A percentile compares a stretch with the other conserved stretches of the same genome.
phyloP scores from a whole-genome alignment of 176 grass and related monocot species.

The Pontederia crassipes region DNA sequence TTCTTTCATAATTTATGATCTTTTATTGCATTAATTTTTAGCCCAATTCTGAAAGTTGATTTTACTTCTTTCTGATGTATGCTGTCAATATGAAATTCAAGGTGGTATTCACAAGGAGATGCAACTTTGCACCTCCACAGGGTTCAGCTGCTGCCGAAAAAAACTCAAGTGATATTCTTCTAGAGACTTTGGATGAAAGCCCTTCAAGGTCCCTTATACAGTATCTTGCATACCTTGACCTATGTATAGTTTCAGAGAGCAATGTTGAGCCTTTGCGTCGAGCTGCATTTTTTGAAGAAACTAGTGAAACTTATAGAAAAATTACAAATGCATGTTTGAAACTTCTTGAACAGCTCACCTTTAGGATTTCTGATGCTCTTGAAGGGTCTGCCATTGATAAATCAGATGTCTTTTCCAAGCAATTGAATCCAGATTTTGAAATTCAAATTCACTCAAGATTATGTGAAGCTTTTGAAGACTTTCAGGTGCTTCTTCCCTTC shows the following conservation, averaged over 20 bases:
- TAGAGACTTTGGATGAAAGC: constrained; percentile 75
- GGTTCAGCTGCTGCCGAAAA: constrained; percentile 74
- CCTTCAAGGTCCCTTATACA: constrained; percentile 55
- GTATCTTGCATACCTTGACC: constrained; percentile 88
- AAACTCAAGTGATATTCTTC: constrained; percentile 71
- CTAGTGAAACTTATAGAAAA: constrained; percentile 83
- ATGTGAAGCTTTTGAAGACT: constrained; percentile 66
- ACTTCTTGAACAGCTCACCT: constrained; percentile 64
- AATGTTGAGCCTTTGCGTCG: constrained; percentile 78
- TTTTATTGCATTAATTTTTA: too few species aligned
- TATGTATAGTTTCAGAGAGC: constrained; percentile 72
- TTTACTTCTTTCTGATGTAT: not conserved
- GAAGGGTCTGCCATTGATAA: constrained; percentile 42
- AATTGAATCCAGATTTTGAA: constrained; percentile 28
- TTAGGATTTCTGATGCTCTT: constrained; percentile 54
- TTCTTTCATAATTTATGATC: too few species aligned
- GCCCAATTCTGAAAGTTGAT: too few species aligned
- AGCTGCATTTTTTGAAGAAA: constrained; percentile 78
- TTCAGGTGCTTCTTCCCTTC: constrained; percentile 37
- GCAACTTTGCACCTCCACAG: constrained; percentile 67
- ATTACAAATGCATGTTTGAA: constrained; percentile 61
- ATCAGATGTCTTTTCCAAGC: constrained; percentile 49
- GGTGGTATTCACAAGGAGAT: constrained; percentile 87
- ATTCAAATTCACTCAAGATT: constrained; percentile 28
- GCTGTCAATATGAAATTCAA: constrained; percentile 21